Evolutionary conservation across 1,139 yeast species (phyloP).

Genomic region (Arxiozyma bovina): DNA sequence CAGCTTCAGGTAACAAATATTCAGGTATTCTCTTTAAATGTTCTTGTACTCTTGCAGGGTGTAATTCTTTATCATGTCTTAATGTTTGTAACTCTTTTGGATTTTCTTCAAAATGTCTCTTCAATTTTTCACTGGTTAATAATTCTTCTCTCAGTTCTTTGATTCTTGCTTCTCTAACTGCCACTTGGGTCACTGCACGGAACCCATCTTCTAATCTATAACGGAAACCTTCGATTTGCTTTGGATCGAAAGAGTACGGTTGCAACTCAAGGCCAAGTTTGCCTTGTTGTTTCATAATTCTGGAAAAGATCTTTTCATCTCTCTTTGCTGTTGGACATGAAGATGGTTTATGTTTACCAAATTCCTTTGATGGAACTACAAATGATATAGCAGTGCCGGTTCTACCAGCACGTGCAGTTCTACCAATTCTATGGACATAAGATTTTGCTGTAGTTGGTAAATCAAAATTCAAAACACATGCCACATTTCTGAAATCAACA

Average conservation of each 20-base stretch:
- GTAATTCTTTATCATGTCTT: slow-evolving; percentile 86
- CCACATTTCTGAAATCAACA: slow-evolving; percentile 91
- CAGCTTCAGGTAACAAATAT: slow-evolving; percentile 76
- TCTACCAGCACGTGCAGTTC: slow-evolving; percentile 97
- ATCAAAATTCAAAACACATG: slow-evolving; percentile 94
- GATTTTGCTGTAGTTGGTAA: slow-evolving; percentile 84
- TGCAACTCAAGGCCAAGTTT: slow-evolving; percentile 62
- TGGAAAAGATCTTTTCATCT: slow-evolving; percentile 76
- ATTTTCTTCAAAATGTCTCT: slow-evolving; percentile 92
- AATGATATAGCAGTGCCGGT: slow-evolving; percentile 92
- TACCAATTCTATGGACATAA: slow-evolving; percentile 89
- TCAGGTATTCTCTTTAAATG: slow-evolving; percentile 91
- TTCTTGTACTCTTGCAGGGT: slow-evolving; percentile 71
- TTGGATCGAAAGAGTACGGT: slow-evolving; percentile 87
- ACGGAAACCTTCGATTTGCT: slow-evolving; percentile 90
- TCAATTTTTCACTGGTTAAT: slow-evolving; percentile 78
- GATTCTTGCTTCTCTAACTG: slow-evolving; percentile 88
- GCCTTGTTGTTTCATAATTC: slow-evolving; percentile 70
- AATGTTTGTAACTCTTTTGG: slow-evolving; percentile 88
- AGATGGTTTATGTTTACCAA: slow-evolving; percentile 85
- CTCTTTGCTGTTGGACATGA: slow-evolving; percentile 58
- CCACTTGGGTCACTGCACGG: slow-evolving; percentile 83
- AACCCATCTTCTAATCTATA: slow-evolving; percentile 97
- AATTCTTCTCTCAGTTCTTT: slow-evolving; percentile 84
- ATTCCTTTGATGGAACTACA: slow-evolving; percentile 73